Evolutionary conservation across 306 rosid genomes (phyloP).

Genomic region (Cicer bijugum): DNA sequence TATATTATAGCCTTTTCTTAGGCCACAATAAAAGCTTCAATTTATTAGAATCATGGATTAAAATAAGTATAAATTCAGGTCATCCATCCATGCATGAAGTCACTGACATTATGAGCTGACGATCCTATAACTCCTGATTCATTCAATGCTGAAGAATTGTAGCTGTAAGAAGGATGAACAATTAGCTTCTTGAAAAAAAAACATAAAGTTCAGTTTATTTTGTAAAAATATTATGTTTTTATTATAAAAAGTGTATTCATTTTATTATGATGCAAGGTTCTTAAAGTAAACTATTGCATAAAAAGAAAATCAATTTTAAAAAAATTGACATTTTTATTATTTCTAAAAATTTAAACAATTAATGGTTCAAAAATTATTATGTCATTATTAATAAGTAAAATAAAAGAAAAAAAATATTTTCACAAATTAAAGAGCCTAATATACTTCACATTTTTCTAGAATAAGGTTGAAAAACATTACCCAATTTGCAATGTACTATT

Average conservation of each 20-base stretch:
- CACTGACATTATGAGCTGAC: conserved; percentile 43
- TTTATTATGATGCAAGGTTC: no score
- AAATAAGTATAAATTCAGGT: conserved; percentile 35
- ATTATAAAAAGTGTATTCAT: no score
- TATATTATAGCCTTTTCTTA: conserved; percentile 42
- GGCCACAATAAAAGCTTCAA: conserved; percentile 37
- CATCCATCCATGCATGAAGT: conserved; percentile 58
- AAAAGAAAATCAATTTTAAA: no score
- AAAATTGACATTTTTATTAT: no score
- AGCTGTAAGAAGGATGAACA: conserved; percentile 37
- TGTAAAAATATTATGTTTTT: no score
- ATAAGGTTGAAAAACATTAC: conserved; percentile 45
- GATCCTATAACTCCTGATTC: conserved; percentile 52
- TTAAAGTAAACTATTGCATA: no score
- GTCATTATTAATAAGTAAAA: no score
- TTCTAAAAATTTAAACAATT: no score
- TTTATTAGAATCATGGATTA: conserved; percentile 4
- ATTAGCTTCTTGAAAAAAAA: conserved; percentile 8
- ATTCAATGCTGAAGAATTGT: conserved; percentile 42
- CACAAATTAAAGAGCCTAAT: not conserved
- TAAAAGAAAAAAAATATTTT: no score
- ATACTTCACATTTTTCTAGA: not conserved
- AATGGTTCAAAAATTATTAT: no score
- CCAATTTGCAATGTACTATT: conserved; percentile 57
- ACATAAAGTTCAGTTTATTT: no score